Base-by-base conservation (phyloP, 2,329 filamentous ascomycete species). In the Phoma sp. region DNA sequence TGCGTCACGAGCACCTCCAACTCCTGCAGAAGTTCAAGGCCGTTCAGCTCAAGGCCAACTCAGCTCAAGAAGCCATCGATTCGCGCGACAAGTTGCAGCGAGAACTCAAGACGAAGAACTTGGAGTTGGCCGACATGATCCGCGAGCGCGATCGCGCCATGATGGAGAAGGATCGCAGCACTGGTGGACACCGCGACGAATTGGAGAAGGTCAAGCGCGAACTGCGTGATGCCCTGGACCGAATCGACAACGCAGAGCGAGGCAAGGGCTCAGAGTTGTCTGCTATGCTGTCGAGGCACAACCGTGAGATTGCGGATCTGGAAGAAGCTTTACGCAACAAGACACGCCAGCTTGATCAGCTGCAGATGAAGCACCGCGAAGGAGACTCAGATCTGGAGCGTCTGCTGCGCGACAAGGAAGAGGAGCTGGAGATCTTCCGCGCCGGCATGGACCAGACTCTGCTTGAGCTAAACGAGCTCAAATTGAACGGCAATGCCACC, bases 71-170 rank as follows among this genome's bases (percentile, higher is more conserved):
- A 78, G 95, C 95, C 1, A 96, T 98, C 60, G 95, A 98, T 52
- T 88, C 86, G 65, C 88, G 93, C 7, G 95, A 99, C 79, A 96
- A 96, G 80, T 83, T 99, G 46, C 92, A 98, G 79, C 89, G 93
- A 28, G 95, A 99, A 78, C 90, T 99, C 74, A 99, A 99, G 84
- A 97, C 93, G 25, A 99, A 99, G 85, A 99, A 99, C 72, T 81
- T 99, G n/a, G 95, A 99, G 76, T 79, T 99, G 57, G 95, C 95
- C 26, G 92, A 98, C 74, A 98, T 99, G 95, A 99, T 99, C 61
- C 87, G 95, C 36, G 95, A 99, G 79, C 85, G 95, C 65, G 95
- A 99, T 71, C 87, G 95, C 60, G 95, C 95, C 25, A 78, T 97
- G 46, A 92, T 98, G 70, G 95, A 99, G 59, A 92, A 93, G 74